Percentiles rank a stretch among this genome's conserved stretches.
These are phyloP conservation scores for Fagopyrum homotropicum DNA, from an alignment of 148 eudicot species.

Conservation along the genomic window DNA sequence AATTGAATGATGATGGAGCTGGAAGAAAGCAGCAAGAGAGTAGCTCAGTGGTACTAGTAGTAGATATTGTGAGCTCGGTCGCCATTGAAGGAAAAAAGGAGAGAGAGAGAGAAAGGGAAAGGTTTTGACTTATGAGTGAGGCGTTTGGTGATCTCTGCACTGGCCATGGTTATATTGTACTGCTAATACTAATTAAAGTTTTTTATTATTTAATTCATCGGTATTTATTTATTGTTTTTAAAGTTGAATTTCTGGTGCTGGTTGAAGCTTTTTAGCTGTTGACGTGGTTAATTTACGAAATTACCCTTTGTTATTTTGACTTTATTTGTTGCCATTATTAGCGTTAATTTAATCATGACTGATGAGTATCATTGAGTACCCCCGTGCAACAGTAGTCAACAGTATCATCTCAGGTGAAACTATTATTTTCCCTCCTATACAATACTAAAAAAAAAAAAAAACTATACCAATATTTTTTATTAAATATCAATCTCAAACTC, in stretches of 20 bases:
- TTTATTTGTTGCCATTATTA: slow-evolving; percentile 9
- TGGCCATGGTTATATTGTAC: slow-evolving; percentile 10
- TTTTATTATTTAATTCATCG: not conserved
- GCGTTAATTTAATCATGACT: slow-evolving; percentile 10
- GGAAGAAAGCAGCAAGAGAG: not conserved
- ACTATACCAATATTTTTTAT: no score
- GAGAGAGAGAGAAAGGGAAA: slow-evolving; percentile 10
- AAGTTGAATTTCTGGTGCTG: slow-evolving; percentile 8
- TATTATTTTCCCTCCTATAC: not conserved
- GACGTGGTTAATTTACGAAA: not conserved
- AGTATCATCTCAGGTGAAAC: slow-evolving; percentile 4
- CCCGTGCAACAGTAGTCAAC: slow-evolving; percentile 12
- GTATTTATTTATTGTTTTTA: not conserved
- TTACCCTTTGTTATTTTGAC: slow-evolving; percentile 5
- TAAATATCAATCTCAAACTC: no score
- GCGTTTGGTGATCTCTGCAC: not conserved
- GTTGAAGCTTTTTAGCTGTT: slow-evolving; percentile 13
- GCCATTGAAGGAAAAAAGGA: slow-evolving; percentile 13
- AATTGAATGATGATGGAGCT: slow-evolving; percentile 4
- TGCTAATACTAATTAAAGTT: slow-evolving; percentile 1
- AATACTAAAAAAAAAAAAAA: not conserved
- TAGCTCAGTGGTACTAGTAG: not conserved
- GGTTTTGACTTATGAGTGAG: slow-evolving; percentile 16
- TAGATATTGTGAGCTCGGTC: slow-evolving; percentile 8
- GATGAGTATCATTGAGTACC: slow-evolving; percentile 9